Evolutionary conservation across 1,139 yeast genomes (phyloP), one percentile per base, ranked within the genome.

Genomic region (Diutina ranongensis): DNA sequence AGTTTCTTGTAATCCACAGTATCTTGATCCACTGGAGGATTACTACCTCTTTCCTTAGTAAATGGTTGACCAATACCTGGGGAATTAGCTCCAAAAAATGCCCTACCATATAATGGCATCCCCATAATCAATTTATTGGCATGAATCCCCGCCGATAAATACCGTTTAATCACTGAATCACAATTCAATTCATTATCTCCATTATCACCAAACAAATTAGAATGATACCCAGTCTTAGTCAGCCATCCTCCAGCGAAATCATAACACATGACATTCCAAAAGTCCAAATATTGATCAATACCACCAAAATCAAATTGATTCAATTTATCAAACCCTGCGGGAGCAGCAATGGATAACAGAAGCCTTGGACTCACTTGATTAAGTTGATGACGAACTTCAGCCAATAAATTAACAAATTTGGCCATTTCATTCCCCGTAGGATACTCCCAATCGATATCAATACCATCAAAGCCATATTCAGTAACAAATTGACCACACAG

Each of bases 361-460:
- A 76, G 51, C 10, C 47, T 47, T 1, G 56, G 51, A 3, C 50
- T 46, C 2, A 56, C 35, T 9, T 50, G 45, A 49, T 71, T 67
- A 48, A 85, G 57, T 32, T 59, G 63, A 0, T 35, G 45, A 40
- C 83, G 67, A 15, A 85, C 55, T 12, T 50, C 52, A 27, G 54
- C 55, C 10, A 84, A 60, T 34, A 86, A 53, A 12, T 61, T 59
- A 1, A 76, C 67, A 49, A 80, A 71, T 1, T 53, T 47, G 1
- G 78, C 77, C 50, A 85, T 81, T 1, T 58, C 54, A 2, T 55
- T 53, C 40, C 62, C 68, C 20, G 63, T 58, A 0, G 97, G 95
- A 53, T 82, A 89, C 59, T 92, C 98, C 97, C 97, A 92, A 62
- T 92, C 98, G 33, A 92, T 64, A 59, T 92, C 98, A 45, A 92